Evolutionary conservation across 768 basidiomycete species (phyloP), one percentile per base, ranked within the genome.

Genomic region (Xerocomus potaroensis): DNA sequence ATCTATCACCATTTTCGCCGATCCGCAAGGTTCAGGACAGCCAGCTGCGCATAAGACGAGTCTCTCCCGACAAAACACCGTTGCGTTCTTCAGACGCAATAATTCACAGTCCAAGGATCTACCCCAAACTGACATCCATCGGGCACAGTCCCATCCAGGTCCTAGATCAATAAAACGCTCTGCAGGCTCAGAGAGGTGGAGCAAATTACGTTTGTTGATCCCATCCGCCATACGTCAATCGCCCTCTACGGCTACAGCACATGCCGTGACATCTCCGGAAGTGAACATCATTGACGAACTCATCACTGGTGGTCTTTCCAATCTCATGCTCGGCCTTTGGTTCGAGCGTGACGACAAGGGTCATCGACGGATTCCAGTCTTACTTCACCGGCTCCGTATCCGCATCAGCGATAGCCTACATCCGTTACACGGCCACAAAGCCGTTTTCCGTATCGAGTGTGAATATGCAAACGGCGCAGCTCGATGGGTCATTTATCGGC

Each of bases 401-500:
- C 84, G 87, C 10, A 78, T 94, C 48, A 90, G 84, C 57, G 91
- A 94, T 65, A 91, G 88, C 49, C 60, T 93, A 22, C 83, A 92
- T 67, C 88, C 90, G 5, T 70, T 88, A 53, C 80, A 91, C 51
- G 76, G 79, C 18, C 70, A 79, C 36, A 87, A 87, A 60, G 81
- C 88, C 5, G 82, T 91, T 2, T 94, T 94, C 63, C 80, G 91
- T 14, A 91, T 94, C 55, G 91, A 94, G 66, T 97, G 93, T 63
- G 90, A 96, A 66, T 98, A 99, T 64, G 95, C 91, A 0, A 93
- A 95, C 54, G 91, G 91, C 18, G 84, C 85, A 11, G 82, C 78
- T 60, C 74, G 92, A 64, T 99, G 96, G 95, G 94, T 96, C 23
- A 77, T 91, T n/a, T 92, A 92, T 66, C 84, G 95, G 43, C 85